phyloP scores from a whole-genome alignment of 306 rosid genomes.

The Ochetophila trinervis region DNA sequence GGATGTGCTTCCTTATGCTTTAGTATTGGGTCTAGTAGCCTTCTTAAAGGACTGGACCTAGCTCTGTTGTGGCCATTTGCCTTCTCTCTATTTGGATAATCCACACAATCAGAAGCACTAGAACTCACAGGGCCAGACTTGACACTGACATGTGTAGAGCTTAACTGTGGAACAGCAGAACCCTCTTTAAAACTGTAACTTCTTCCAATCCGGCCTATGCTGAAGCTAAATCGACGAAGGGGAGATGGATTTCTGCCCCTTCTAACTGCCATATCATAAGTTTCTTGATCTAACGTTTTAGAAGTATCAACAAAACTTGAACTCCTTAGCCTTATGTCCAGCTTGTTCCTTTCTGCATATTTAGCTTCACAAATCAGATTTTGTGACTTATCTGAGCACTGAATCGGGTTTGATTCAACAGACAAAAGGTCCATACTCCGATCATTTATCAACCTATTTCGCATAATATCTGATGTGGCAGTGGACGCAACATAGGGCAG shows the following conservation, averaged over 20 bases:
- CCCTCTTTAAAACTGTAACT: slow-evolving; percentile 86
- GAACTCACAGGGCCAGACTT: slow-evolving; percentile 69
- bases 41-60: slow-evolving; percentile 63
- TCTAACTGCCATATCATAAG: slow-evolving; percentile 35
- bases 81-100: slow-evolving; percentile 41
- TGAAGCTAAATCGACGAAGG: slow-evolving; percentile 55
- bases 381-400: slow-evolving; percentile 32
- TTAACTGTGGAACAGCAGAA: slow-evolving; percentile 45
- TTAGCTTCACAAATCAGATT: slow-evolving; percentile 29
- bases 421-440: slow-evolving; percentile 32
- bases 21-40: slow-evolving; percentile 72
- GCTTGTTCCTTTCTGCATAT: slow-evolving; percentile 22
- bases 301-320: slow-evolving; percentile 26
- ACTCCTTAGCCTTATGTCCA: slow-evolving; percentile 24
- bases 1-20: slow-evolving; percentile 50
- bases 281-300: slow-evolving; percentile 38
- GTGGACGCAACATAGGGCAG: slow-evolving; percentile 34
- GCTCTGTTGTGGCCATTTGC: slow-evolving; percentile 58
- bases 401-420: slow-evolving; percentile 25
- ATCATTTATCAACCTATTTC: slow-evolving; percentile 23
- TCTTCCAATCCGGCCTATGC: slow-evolving; percentile 67
- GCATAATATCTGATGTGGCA: slow-evolving; percentile 29
- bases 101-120: slow-evolving; percentile 38
- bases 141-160: slow-evolving; percentile 43
- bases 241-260: slow-evolving; percentile 56